Evolutionary conservation across 306 rosid species (phyloP).

Genomic region (Corylus heterophylla): DNA sequence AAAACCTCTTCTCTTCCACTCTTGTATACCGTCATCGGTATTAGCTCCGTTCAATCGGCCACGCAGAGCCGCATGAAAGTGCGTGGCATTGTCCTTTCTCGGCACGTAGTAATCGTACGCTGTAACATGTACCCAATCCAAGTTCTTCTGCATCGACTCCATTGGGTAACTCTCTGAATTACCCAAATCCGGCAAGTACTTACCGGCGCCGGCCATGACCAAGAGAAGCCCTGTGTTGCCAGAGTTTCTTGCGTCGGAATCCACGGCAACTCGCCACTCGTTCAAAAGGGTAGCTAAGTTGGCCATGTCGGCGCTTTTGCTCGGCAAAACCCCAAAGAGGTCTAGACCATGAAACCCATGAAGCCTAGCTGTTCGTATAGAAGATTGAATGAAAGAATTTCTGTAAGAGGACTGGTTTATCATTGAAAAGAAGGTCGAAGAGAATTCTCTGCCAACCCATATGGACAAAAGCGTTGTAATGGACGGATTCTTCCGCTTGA

Average conservation of each 20-base stretch:
- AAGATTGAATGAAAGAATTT: constrained; percentile 30
- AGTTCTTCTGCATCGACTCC: constrained; percentile 17
- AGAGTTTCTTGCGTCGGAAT: constrained; percentile 22
- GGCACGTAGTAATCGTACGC: constrained; percentile 32
- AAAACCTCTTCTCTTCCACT: constrained; percentile 28
- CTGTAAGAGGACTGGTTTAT: constrained; percentile 13
- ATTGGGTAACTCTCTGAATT: constrained; percentile 19
- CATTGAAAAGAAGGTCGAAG: constrained; percentile 18
- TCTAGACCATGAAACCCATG: constrained; percentile 36
- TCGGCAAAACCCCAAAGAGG: constrained; percentile 19
- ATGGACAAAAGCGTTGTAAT: constrained; percentile 31
- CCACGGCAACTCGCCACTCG: constrained; percentile 30
- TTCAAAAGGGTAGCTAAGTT: constrained; percentile 22
- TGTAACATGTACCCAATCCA: constrained; percentile 28
- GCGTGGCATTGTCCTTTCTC: constrained; percentile 2
- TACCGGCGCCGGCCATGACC: constrained; percentile 1
- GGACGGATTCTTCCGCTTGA: constrained; percentile 31
- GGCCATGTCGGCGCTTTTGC: neutral
- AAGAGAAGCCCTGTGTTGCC: constrained; percentile 5
- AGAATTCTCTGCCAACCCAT: constrained; percentile 22
- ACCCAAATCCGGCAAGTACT: constrained; percentile 10
- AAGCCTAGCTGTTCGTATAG: constrained; percentile 29
- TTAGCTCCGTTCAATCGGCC: constrained; percentile 23
- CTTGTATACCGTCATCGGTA: constrained; percentile 21
- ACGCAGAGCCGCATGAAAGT: constrained; percentile 29